Conservation (phyloP, 2,329 filamentous ascomycete genomes). For the Diaporthe vexans region DNA sequence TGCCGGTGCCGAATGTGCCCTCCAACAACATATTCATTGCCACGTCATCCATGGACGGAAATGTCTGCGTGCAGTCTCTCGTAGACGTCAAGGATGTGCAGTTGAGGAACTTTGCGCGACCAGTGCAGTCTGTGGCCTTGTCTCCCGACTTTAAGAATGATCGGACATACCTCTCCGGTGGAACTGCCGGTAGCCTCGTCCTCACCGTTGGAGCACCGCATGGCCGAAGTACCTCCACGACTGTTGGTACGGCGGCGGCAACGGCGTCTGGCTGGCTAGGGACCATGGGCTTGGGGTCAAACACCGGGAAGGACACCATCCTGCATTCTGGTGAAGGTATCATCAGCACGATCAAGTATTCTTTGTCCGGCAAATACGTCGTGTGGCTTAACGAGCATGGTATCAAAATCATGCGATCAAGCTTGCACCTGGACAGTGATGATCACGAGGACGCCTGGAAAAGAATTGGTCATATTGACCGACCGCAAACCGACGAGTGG, state of each 20-base stretch:
- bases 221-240: constrained; percentile 89
- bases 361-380: constrained; percentile 89
- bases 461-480: constrained; percentile 90
- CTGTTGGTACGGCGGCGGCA: constrained; percentile 84
- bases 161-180: constrained; percentile 89
- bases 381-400: constrained; percentile 97
- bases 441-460: constrained; percentile 93
- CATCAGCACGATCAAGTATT: constrained; percentile 96
- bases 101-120: constrained; percentile 91
- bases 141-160: constrained; percentile 96
- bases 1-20: constrained; percentile 77
- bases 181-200: constrained; percentile 87
- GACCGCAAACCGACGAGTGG: constrained; percentile 89
- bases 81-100: constrained; percentile 91
- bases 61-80: constrained; percentile 91
- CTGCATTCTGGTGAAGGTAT: constrained; percentile 93
- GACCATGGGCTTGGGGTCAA: constrained; percentile 83
- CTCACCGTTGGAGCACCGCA: constrained; percentile 85
- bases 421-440: constrained; percentile 81
- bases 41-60: constrained; percentile 94
- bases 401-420: constrained; percentile 97
- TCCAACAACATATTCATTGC: constrained; percentile 95
- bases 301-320: constrained; percentile 86
- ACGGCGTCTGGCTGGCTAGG: constrained; percentile 93
- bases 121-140: constrained; percentile 91